These are phyloP conservation scores for Verticillium isaacii DNA, from an alignment of 2,329 filamentous ascomycete species.

Conservation along the genomic window DNA sequence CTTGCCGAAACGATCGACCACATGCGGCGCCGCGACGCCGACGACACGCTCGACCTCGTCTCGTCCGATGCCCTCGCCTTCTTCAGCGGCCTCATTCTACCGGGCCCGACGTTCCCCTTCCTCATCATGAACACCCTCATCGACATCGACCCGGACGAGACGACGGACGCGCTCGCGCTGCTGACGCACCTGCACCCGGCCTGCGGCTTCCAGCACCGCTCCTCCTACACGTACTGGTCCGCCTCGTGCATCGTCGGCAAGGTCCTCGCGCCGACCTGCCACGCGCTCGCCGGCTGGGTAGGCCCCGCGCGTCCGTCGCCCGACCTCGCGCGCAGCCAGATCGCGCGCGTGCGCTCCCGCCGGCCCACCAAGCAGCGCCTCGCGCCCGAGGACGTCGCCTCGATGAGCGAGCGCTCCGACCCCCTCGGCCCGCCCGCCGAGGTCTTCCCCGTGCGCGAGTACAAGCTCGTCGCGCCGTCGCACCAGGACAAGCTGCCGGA, in stretches of 20 bases:
- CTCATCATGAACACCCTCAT: slow-evolving; percentile 75
- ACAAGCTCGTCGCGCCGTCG: slow-evolving; percentile 55
- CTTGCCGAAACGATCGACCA: slow-evolving; percentile 58
- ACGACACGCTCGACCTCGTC: slow-evolving; percentile 53
- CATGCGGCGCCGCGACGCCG: slow-evolving; percentile 55
- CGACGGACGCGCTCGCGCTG: slow-evolving; percentile 59
- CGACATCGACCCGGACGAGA: slow-evolving; percentile 66
- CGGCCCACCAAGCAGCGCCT: slow-evolving; percentile 49
- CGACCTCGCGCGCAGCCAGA: slow-evolving; percentile 64
- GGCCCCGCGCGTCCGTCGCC: slow-evolving; percentile 65
- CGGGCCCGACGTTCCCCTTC: slow-evolving; percentile 66
- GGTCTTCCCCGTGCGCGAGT: slow-evolving; percentile 63
- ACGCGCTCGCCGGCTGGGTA: slow-evolving; percentile 68
- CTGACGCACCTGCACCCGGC: slow-evolving; percentile 64
- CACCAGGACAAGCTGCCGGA: slow-evolving; percentile 44
- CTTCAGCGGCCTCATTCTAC: slow-evolving; percentile 69
- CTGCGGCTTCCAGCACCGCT: slow-evolving; percentile 71
- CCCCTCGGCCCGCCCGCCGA: slow-evolving; percentile 61
- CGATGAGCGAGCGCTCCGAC: slow-evolving; percentile 64
- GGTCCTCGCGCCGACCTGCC: slow-evolving; percentile 68
- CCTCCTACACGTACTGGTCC: slow-evolving; percentile 73
- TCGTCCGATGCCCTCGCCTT: slow-evolving; percentile 73
- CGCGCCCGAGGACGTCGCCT: slow-evolving; percentile 54
- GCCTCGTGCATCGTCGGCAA: slow-evolving; percentile 69
- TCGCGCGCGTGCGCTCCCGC: slow-evolving; percentile 61